Evolutionary conservation across 2,329 filamentous ascomycete species (phyloP), one percentile per base, ranked within the genome.

Genomic region (Fusarium palustre): DNA sequence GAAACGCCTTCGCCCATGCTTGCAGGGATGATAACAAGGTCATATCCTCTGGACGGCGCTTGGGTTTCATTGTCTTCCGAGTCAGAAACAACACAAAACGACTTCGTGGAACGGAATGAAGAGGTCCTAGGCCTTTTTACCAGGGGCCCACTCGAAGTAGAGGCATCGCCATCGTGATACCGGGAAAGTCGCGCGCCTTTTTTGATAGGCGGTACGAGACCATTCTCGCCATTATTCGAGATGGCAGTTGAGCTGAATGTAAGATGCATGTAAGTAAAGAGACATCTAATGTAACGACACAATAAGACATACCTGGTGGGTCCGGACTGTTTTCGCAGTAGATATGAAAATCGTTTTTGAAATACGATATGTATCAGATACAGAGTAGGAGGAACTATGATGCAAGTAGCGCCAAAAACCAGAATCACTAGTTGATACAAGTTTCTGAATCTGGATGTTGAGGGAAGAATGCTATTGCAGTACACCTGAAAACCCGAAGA

Each of bases 61-160:
- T 53, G 25, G 22, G 12, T 3, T 13, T 18, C 22, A 18, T 15
- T 25, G 7, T 30, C 18, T 43, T 53, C 49, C 18, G 25, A 33
- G n/a, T 43, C 38, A 1, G 49, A 43, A 11, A 31, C 4, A 33
- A 56, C 24, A 39, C 43, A 56, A 25, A 56, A 56, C 18, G 54
- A 56, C 20, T 25, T 49, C 33, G 43, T 49, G 11, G 54, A 56
- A 12, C 54, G 54, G 18, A 56, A 56, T 49, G 54, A 56, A 11
- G 54, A 8, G 8, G 43, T 48, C 7, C 28, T 41, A 22, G 36
- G 49, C n/a, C 36, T 41, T n/a, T 33, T 53, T 2, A 24, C 18
- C 3, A 43, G 24, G 3, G 16, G 18, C 13, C 36, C 31, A 2
- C 6, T 43, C 11, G 41, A n/a, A 18, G n/a, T 2, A 33, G 49